phyloP scores from a whole-genome alignment of 306 rosid species.

The Vicia villosa region DNA sequence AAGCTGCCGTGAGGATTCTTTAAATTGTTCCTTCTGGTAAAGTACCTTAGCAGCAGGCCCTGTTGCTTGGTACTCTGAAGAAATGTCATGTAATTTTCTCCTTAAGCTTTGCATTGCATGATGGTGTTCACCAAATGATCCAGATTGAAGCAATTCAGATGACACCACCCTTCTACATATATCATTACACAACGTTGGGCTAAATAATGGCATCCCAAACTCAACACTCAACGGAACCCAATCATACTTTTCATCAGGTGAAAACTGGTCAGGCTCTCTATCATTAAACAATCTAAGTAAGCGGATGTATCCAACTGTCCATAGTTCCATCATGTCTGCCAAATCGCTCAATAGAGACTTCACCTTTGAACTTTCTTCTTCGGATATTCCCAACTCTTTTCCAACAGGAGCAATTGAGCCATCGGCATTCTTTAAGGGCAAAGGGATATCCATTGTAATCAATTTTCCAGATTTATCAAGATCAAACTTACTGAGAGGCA shows the following conservation, averaged over 20 bases:
- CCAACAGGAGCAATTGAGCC: slow-evolving; percentile 69
- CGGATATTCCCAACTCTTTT: slow-evolving; percentile 63
- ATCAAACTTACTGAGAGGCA: slow-evolving; percentile 83
- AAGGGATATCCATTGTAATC: slow-evolving; percentile 82
- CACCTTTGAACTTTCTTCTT: slow-evolving; percentile 64
- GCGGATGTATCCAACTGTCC: slow-evolving; percentile 92
- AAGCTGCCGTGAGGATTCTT: slow-evolving; percentile 65
- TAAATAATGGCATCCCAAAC: slow-evolving; percentile 93
- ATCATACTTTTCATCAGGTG: slow-evolving; percentile 64
- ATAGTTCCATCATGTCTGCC: slow-evolving; percentile 70
- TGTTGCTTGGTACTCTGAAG: slow-evolving; percentile 83
- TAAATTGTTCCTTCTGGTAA: slow-evolving; percentile 78
- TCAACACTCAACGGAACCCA: slow-evolving; percentile 96
- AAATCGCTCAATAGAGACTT: slow-evolving; percentile 59
- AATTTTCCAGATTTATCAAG: slow-evolving; percentile 74
- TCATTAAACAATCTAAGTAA: slow-evolving; percentile 72
- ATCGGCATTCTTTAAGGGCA: slow-evolving; percentile 83
- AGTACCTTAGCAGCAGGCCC: slow-evolving; percentile 94
- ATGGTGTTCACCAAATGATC: slow-evolving; percentile 69
- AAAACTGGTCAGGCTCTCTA: slow-evolving; percentile 56
- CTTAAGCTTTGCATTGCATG: slow-evolving; percentile 79
- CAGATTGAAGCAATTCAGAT: slow-evolving; percentile 82
- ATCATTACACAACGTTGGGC: slow-evolving; percentile 74
- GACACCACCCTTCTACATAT: slow-evolving; percentile 82
- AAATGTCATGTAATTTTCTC: slow-evolving; percentile 75